Conservation (phyloP, 257 asterid genomes). For the Buddleja alternifolia region DNA sequence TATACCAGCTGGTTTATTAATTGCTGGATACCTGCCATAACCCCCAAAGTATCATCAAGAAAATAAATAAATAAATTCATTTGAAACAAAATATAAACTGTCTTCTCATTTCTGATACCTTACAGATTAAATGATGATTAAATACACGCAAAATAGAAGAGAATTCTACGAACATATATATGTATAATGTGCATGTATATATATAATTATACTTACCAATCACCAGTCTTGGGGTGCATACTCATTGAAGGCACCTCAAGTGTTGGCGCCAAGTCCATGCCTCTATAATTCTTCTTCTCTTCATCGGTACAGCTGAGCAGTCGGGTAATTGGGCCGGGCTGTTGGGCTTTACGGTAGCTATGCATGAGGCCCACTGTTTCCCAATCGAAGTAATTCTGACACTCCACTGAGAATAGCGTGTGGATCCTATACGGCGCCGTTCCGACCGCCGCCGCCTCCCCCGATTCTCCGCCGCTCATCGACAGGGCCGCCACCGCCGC, state of each 20-base stretch:
- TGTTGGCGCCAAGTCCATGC: conserved; percentile 97
- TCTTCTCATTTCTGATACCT: neutral
- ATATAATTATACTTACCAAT: conserved; percentile 57
- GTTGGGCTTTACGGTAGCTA: conserved; percentile 73
- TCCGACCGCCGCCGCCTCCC: conserved; percentile 36
- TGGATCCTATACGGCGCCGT: conserved; percentile 81
- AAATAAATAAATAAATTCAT: too few relatives aligned
- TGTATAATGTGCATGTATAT: neutral
- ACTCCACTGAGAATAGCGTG: conserved; percentile 93
- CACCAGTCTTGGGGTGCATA: conserved; percentile 70
- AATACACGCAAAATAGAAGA: neutral
- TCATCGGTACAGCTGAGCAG: conserved; percentile 87
- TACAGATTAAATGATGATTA: neutral
- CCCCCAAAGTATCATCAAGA: too few relatives aligned
- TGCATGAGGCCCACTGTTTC: conserved; percentile 96
- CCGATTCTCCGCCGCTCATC: conserved; percentile 34
- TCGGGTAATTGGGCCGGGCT: conserved; percentile 94
- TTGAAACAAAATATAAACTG: neutral
- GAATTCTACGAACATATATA: neutral
- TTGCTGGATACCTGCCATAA: conserved; percentile 89
- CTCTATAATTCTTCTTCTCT: conserved; percentile 63
- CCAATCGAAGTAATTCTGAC: conserved; percentile 98
- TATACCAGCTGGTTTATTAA: conserved; percentile 96
- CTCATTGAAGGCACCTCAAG: conserved; percentile 96
- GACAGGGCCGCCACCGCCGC: conserved; percentile 37